Percentiles rank a stretch among this genome's conserved stretches.
Evolutionary conservation across 192 early-diverging fungal species (phyloP).

Genomic region (Phycomyces blakesleeanus): DNA sequence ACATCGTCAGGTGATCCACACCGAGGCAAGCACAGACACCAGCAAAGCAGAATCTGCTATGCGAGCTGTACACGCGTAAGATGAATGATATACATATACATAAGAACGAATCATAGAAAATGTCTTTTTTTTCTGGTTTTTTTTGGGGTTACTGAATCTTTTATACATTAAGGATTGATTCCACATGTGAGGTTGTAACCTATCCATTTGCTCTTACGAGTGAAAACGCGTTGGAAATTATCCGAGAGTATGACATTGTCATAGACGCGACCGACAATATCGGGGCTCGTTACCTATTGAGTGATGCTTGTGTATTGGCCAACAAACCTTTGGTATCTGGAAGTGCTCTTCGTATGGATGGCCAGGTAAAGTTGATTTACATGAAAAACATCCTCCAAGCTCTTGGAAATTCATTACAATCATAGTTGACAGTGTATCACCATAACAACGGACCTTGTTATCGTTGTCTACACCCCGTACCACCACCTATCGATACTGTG

Average conservation of each 20-base stretch:
- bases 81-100: neutral
- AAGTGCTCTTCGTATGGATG: slow-evolving; percentile 86
- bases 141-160: slow-evolving; percentile 7
- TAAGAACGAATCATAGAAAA: no score
- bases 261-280: slow-evolving; percentile 95
- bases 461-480: slow-evolving; percentile 90
- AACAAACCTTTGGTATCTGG: slow-evolving; percentile 84
- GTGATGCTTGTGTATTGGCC: slow-evolving; percentile 86
- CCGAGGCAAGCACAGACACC: slow-evolving; percentile 59
- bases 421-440: slow-evolving; percentile 86
- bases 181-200: slow-evolving; percentile 55
- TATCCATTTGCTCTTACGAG: slow-evolving; percentile 76
- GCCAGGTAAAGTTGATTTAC: slow-evolving; percentile 49
- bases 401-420: neutral
- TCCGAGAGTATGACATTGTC: slow-evolving; percentile 72
- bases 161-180: slow-evolving; percentile 60
- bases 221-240: slow-evolving; percentile 66
- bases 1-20: slow-evolving; percentile 93
- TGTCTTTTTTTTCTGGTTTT: no score
- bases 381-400: no score
- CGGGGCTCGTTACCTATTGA: slow-evolving; percentile 90
- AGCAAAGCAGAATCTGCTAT: slow-evolving; percentile 80
- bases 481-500: slow-evolving; percentile 85
- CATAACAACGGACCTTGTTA: slow-evolving; percentile 90
- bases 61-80: slow-evolving; percentile 48